Percentiles rank a stretch among this genome's conserved stretches.
These are phyloP conservation scores for Talaromyces thailandensis DNA, from an alignment of 495 filamentous ascomycete genomes.

Conservation along the genomic window DNA sequence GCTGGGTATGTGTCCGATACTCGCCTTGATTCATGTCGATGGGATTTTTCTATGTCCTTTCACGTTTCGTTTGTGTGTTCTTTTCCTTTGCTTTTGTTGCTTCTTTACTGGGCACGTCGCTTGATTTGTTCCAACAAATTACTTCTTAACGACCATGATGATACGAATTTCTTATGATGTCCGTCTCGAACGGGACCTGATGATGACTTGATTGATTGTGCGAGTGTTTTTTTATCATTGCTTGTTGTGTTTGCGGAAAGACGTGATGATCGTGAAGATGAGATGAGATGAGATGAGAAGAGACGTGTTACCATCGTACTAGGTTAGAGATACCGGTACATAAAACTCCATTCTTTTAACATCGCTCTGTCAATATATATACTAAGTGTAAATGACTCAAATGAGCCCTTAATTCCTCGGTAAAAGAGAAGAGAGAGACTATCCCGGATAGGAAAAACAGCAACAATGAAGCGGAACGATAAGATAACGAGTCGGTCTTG, in stretches of 20 bases:
- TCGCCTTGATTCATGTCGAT: not conserved
- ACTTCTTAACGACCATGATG: conserved; percentile 38
- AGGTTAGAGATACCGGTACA: conserved; percentile 7
- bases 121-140: conserved; percentile 11
- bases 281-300: conserved; percentile 3
- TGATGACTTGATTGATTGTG: conserved; percentile 10
- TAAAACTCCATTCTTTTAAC: conserved; percentile 2
- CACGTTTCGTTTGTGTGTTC: conserved; percentile 14
- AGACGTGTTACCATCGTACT: conserved; percentile 6
- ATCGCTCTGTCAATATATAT: too few relatives aligned
- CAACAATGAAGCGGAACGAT: conserved; percentile 3
- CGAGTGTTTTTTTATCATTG: not conserved
- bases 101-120: conserved; percentile 11
- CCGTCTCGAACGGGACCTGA: not conserved
- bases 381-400: too few relatives aligned
- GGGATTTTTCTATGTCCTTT: conserved; percentile 1
- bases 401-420: too few relatives aligned
- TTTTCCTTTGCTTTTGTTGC: conserved; percentile 16
- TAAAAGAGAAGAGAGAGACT: too few relatives aligned
- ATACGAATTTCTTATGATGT: conserved; percentile 35
- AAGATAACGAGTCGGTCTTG: not conserved
- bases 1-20: not conserved
- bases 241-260: not conserved
- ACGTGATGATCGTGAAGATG: conserved; percentile 3
- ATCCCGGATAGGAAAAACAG: conserved; percentile 9